Evolutionary conservation across 345 rosid species (phyloP), one percentile per base, ranked within the genome.

Genomic region (Bruguiera parviflora): DNA sequence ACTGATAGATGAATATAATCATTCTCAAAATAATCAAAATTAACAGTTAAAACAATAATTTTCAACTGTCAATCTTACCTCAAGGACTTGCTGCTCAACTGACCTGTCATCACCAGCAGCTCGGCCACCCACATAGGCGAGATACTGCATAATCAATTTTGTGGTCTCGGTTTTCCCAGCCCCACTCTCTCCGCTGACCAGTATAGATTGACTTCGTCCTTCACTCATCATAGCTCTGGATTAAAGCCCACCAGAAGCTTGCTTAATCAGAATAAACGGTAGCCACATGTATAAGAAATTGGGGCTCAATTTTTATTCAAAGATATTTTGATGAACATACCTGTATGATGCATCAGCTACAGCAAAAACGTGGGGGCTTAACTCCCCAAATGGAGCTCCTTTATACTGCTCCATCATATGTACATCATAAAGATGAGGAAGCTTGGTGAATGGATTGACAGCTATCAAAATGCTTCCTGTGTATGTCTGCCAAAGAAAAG

Each of bases 101-200:
- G 89, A 84, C 84, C 93, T 80, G 73, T 92, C 92, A 73, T 88
- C 97, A 59, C 80, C 90, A 79, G 87, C 90, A 64, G 89, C 90
- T 64, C 96, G 93, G 8, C 99, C 99, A 72, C 99, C 99, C 71
- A 95, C 96, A 80, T 81, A 95, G 55, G 99, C 88, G 67, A 95
- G 97, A 78, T 92, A 95, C 80, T 92, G 97, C 97, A 95, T 92
- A 70, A 95, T 91, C 56, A 95, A 80, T 79, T 95, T 95, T 43
- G 99, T 95, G 19, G 99, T 95, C 89, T 95, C 99, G n/a, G 99
- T 95, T 87, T 95, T 95, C 53, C 99, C 99, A 66, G 99, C 97
- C 63, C 99, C 99, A 83, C 99, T 95, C 83, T 95, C 99, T 77
- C 99, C 99, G 64, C 99, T 95, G 9, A 95, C 99, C 53, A 95